phyloP scores from a whole-genome alignment of 1,284 basidiomycete genomes.

The Irpex sp. region DNA sequence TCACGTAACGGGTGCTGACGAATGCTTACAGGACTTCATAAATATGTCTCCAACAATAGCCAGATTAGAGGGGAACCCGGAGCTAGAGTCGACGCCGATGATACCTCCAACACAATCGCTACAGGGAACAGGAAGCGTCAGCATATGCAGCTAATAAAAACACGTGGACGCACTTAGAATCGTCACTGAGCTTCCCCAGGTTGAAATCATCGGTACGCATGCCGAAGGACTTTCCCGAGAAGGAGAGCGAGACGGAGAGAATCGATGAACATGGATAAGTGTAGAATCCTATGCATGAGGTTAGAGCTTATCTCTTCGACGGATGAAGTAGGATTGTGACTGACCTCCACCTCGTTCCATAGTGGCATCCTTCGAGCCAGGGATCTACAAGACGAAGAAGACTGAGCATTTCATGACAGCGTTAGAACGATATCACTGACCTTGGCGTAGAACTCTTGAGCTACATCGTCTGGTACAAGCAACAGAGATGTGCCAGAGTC shows the following conservation, averaged over 20 bases:
- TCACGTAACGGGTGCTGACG: not conserved
- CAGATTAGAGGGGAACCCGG: constrained; percentile 41
- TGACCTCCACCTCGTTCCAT: constrained; percentile 38
- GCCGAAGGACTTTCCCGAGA: constrained; percentile 46
- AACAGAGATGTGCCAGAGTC: constrained; percentile 60
- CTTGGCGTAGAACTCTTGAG: constrained; percentile 35
- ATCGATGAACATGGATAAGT: constrained; percentile 41
- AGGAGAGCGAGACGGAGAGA: constrained; percentile 40
- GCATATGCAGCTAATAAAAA: too few relatives aligned
- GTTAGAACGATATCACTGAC: constrained; percentile 21
- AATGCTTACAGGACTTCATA: constrained; percentile 55
- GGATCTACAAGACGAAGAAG: constrained; percentile 34
- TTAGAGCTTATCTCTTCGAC: not conserved
- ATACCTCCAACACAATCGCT: constrained; percentile 66
- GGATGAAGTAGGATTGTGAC: constrained; percentile 1
- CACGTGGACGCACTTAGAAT: constrained; percentile 23
- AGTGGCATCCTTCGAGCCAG: constrained; percentile 34
- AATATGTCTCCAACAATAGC: constrained; percentile 73
- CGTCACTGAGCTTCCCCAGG: constrained; percentile 38
- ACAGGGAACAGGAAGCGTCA: not conserved
- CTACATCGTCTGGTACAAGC: constrained; percentile 40
- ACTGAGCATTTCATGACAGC: not conserved
- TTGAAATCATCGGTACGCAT: constrained; percentile 64
- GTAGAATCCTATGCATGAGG: constrained; percentile 37
- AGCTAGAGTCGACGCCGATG: constrained; percentile 38